Evolutionary conservation across 208 protist species (phyloP).

Genomic region (Trichomonas vaginalis): DNA sequence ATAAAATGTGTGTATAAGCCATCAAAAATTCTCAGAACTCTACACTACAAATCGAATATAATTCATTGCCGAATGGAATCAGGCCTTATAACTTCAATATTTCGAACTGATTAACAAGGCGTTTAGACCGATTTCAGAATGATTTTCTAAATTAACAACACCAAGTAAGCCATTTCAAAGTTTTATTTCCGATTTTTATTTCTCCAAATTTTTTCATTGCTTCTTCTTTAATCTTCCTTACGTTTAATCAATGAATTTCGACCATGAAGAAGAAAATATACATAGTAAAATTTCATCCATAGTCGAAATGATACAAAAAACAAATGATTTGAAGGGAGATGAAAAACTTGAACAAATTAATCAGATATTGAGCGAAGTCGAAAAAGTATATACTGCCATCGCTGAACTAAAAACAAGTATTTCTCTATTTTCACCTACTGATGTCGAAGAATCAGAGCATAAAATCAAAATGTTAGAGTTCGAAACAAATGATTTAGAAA

Average conservation of each 20-base stretch:
- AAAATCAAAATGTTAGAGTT: neutral
- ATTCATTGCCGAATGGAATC: no score
- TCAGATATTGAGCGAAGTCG: neutral
- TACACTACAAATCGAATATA: no score
- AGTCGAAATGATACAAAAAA: neutral
- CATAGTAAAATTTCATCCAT: neutral
- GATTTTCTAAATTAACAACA: no score
- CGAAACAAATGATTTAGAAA: neutral
- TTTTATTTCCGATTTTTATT: no score
- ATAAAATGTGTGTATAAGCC: no score
- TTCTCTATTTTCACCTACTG: neutral
- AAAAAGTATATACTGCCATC: neutral
- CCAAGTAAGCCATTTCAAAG: no score
- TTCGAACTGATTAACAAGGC: no score
- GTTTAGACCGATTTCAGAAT: no score
- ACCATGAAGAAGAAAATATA: neutral
- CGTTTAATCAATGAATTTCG: neutral
- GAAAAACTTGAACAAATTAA: neutral
- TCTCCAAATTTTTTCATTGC: no score
- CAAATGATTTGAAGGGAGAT: neutral
- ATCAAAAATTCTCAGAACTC: no score
- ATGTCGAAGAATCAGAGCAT: neutral
- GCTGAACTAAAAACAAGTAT: neutral
- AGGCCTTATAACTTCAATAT: no score
- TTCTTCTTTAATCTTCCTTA: no score